Evolutionary conservation across 2,329 filamentous ascomycete species (phyloP), one percentile per base, ranked within the genome.

Genomic region (Fusarium pininemorale): DNA sequence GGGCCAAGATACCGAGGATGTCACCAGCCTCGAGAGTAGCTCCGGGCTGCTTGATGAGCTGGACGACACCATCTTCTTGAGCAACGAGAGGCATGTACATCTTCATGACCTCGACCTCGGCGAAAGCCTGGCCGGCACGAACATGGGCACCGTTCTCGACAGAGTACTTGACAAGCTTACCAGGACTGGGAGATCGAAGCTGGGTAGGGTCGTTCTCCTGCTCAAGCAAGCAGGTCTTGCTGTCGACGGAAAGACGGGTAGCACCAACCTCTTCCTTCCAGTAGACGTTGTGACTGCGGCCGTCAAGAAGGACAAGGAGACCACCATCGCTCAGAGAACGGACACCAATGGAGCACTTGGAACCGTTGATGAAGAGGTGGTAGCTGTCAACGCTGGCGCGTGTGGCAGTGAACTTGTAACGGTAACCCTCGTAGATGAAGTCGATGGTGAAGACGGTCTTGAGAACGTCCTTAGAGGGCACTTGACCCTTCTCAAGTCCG

Each of bases 71-170:
- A 79, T 98, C 96, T 83, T 99, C 96, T 81, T 95, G 93, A 6
- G 96, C 94, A 70, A 99, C 90, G 63, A 99, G 89, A 80, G 96
- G 96, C 96, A 99, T 99, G 89, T 98, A 98, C 96, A 99, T 99
- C 90, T 99, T 99, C 96, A 99, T 99, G 84, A 99, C 96, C 85
- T 99, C 96, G 45, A 99, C 96, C 84, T 99, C 96, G 63, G 96
- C 96, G 80, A 95, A 99, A 39, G 96, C 88, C 83, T 98, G 94
- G 65, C 96, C 96, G 78, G 97, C 94, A 83, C 91, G 92, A 83
- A 99, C 91, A 82, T 99, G 96, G 77, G 95, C 90, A 70, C 96
- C 96, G 80, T 97, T 98, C 83, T 98, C 96, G 5, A 99, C 94
- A 3, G 94, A 93, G 84, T 96, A 99, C 86, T 98, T 98, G 86